phyloP scores from a whole-genome alignment of 768 basidiomycete genomes.

The Zangia roseola region DNA sequence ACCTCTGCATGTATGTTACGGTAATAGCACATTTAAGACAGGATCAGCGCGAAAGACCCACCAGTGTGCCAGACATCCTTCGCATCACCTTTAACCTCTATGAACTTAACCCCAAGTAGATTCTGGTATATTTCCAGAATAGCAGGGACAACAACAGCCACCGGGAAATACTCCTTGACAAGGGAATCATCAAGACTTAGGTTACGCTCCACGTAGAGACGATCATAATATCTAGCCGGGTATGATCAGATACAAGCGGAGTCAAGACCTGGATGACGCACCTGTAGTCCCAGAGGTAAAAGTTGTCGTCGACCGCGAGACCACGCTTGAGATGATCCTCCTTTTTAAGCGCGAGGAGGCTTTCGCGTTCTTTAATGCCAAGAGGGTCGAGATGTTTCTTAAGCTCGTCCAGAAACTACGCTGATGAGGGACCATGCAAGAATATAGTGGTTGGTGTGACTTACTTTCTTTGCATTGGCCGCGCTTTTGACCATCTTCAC shows the following conservation, averaged over 20 bases:
- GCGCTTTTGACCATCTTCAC: conserved; percentile 82
- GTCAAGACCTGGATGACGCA: conserved; percentile 27
- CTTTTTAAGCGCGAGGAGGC: conserved; percentile 70
- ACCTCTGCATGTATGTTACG: conserved; percentile 54
- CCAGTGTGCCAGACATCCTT: conserved; percentile 79
- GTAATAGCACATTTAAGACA: neutral
- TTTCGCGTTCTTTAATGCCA: conserved; percentile 62
- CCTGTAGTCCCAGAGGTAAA: conserved; percentile 86
- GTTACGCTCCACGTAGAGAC: conserved; percentile 56
- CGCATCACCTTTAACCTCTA: conserved; percentile 51
- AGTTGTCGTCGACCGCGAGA: conserved; percentile 63
- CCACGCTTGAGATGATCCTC: conserved; percentile 64
- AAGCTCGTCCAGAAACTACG: conserved; percentile 76
- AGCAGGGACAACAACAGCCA: conserved; percentile 75
- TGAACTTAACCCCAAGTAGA: conserved; percentile 72
- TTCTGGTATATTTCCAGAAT: conserved; percentile 85
- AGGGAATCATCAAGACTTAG: conserved; percentile 72
- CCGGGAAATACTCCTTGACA: conserved; percentile 90
- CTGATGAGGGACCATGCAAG: neutral
- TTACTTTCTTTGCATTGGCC: conserved; percentile 55
- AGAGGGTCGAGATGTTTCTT: conserved; percentile 72
- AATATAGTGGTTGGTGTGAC: conserved; percentile 1
- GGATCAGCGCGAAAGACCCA: conserved; percentile 27
- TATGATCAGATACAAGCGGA: no score
- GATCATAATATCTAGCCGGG: conserved; percentile 29